Percentiles rank a stretch among this genome's conserved stretches.
phyloP scores from a whole-genome alignment of 2,329 filamentous ascomycete species.

The Paracorniculantispora psalliotae region DNA sequence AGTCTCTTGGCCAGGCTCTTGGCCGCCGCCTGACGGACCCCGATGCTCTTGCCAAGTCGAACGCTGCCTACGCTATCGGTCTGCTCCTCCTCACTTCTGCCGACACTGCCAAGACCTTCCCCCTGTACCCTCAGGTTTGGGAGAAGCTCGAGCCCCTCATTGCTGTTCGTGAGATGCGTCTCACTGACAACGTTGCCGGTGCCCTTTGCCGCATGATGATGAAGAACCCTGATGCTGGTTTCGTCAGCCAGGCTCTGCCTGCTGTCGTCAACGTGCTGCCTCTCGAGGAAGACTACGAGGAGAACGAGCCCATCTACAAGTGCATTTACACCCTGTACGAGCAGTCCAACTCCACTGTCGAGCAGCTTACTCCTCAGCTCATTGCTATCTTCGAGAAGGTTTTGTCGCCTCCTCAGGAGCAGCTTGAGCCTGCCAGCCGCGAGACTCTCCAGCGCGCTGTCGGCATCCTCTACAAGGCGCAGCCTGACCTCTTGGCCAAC shows the following conservation, averaged over 20 bases:
- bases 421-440: slow-evolving; percentile 69
- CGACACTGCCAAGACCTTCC: slow-evolving; percentile 62
- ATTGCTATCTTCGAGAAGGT: slow-evolving; percentile 69
- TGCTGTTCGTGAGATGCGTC: slow-evolving; percentile 68
- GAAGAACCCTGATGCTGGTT: slow-evolving; percentile 77
- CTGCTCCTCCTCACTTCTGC: slow-evolving; percentile 78
- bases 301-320: slow-evolving; percentile 90
- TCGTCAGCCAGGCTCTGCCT: slow-evolving; percentile 76
- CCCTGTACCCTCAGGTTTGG: slow-evolving; percentile 74
- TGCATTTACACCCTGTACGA: slow-evolving; percentile 86
- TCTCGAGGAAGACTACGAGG: slow-evolving; percentile 88
- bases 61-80: slow-evolving; percentile 87
- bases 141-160: slow-evolving; percentile 82
- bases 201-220: slow-evolving; percentile 90
- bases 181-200: slow-evolving; percentile 89
- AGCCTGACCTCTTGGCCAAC: slow-evolving; percentile 27
- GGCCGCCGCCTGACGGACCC: slow-evolving; percentile 84
- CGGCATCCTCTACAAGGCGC: slow-evolving; percentile 36
- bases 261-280: slow-evolving; percentile 74
- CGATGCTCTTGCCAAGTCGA: slow-evolving; percentile 88
- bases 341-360: slow-evolving; percentile 62
- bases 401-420: slow-evolving; percentile 64
- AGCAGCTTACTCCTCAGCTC: slow-evolving; percentile 64
- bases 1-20: slow-evolving; percentile 70
- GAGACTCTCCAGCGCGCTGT: slow-evolving; percentile 62